Evolutionary conservation across 805 yeast genomes (phyloP).

Genomic region (Candida ipomoeae): DNA sequence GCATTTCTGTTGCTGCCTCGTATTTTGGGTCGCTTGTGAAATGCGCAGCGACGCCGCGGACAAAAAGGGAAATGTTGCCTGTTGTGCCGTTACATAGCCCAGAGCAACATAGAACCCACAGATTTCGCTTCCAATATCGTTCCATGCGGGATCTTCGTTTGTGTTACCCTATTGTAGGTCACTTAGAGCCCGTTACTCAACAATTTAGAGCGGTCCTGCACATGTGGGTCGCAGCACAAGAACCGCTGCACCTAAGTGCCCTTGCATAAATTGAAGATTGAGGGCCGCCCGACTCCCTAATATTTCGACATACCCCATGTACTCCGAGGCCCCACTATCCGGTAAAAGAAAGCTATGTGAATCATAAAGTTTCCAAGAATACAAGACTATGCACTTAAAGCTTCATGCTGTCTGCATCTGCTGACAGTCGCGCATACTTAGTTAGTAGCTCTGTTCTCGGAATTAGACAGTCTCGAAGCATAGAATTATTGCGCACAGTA

Average conservation of each 20-base stretch:
- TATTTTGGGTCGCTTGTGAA: background rate
- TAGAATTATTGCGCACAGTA: background rate
- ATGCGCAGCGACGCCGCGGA: background rate
- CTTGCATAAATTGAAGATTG: background rate
- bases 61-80: background rate
- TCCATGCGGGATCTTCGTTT: background rate
- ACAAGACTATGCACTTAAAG: background rate
- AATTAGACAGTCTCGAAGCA: constrained; percentile 1
- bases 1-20: background rate
- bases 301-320: background rate
- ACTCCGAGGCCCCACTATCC: too few species aligned
- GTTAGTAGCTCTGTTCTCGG: background rate
- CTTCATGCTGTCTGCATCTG: background rate
- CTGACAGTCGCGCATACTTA: background rate
- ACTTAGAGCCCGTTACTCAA: background rate
- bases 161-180: background rate
- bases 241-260: background rate
- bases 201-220: background rate
- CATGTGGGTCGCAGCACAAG: background rate
- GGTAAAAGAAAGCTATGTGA: too few species aligned
- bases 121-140: background rate
- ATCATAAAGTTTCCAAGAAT: background rate
- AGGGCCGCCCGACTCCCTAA: background rate
- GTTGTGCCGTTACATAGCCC: background rate
- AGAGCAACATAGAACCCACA: background rate